Evolutionary conservation across 176 grass and related monocot genomes (phyloP).

Genomic region (Eleusine indica): DNA sequence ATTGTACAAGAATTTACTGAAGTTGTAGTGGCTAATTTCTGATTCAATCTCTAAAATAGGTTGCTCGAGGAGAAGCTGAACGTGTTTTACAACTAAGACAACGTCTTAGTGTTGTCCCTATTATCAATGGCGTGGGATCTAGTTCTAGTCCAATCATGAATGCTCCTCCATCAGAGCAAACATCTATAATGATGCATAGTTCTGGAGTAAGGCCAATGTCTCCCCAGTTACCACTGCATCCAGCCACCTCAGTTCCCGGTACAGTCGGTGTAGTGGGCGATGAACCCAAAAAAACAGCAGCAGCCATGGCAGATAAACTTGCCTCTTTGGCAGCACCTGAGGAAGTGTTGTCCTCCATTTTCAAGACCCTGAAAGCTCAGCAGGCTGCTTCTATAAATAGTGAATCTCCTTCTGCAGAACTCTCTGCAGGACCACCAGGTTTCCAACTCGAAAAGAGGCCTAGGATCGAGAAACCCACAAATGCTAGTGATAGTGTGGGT

Average conservation of each 20-base stretch:
- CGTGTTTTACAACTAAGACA: constrained; percentile 47
- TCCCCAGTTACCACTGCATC: constrained; percentile 46
- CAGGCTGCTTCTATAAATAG: constrained; percentile 64
- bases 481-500: constrained; percentile 47
- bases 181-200: constrained; percentile 23
- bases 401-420: constrained; percentile 38
- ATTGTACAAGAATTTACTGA: neutral
- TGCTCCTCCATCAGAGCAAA: constrained; percentile 43
- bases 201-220: constrained; percentile 26
- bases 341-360: constrained; percentile 57
- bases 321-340: constrained; percentile 74
- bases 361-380: constrained; percentile 76
- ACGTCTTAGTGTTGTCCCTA: constrained; percentile 19
- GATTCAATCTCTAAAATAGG: constrained; percentile 44
- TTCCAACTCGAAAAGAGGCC: constrained; percentile 77
- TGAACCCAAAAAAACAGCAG: constrained; percentile 79
- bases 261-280: constrained; percentile 44
- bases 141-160: constrained; percentile 32
- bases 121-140: constrained; percentile 24
- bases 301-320: constrained; percentile 90
- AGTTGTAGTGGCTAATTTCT: constrained; percentile 6
- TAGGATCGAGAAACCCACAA: constrained; percentile 58
- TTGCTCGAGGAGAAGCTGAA: constrained; percentile 54
- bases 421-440: constrained; percentile 46
- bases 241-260: constrained; percentile 36